Evolutionary conservation across 2,329 filamentous ascomycete genomes (phyloP), one percentile per base, ranked within the genome.

Genomic region (Xylariaceae sp.): DNA sequence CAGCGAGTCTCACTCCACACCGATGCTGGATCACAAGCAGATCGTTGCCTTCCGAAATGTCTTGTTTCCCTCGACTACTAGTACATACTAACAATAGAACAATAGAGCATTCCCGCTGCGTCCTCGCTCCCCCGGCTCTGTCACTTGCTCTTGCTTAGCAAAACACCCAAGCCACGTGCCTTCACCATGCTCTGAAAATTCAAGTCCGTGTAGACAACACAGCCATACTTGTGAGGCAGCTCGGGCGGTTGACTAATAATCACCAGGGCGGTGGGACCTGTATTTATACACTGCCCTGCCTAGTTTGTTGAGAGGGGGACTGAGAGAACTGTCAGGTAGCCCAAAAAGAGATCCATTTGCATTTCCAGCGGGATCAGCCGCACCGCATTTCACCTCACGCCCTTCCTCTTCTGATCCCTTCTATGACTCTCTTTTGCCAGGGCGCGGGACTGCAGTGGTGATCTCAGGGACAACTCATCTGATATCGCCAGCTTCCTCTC

Each of bases 381-480:
- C 61, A 61, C 54, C 54, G 44, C 54, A 55, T 48, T 44, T 49
- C 49, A 44, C 48, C 54, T 44, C 44, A 44, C 45, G 27, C 44
- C 44, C 44, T 50, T 45, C 42, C 47, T 45, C 55, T 59, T 49
- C 54, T 60, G 59, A 59, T 56, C 52, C 53, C 36, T 58, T 62
- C 58, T 51, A 59, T 61, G 59, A 60, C 54, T 60, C 27, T 52
- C 57, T 53, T 54, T n/a, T 51, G 44, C 44, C 29, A 45, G 40
- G 45, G 44, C 49, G 51, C 48, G 51, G 50, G 43, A n/a, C 33
- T 52, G 27, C 45, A 48, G 49, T 44, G 42, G 45, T 33, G 45
- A 53, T 62, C 62, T 50, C 59, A 50, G 57, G 62, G 55, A 55
- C 56, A 55, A 49, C 56, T 58, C 62, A 62, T 60, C 61, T 64